A percentile compares a stretch with the other conserved stretches of the same genome.
phyloP scores from a whole-genome alignment of 140 eudicot genomes.

The Senecio squalidus region DNA sequence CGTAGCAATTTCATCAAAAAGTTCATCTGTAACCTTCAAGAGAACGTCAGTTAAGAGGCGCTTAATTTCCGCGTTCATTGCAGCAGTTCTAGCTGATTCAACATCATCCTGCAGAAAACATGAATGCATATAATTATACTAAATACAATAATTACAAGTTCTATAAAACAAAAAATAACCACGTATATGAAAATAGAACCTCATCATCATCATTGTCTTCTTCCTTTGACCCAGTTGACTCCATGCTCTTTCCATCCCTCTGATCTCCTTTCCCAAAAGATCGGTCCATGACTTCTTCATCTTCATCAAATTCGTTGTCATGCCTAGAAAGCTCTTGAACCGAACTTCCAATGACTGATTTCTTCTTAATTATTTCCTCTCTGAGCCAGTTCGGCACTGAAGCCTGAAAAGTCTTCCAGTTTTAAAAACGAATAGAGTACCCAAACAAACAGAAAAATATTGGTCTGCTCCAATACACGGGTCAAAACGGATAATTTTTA shows the following conservation, averaged over 20 bases:
- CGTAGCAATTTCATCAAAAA: conserved; percentile 93
- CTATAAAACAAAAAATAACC: neutral
- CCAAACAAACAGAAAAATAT: conserved; percentile 4
- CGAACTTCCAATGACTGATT: conserved; percentile 60
- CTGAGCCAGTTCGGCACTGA: conserved; percentile 96
- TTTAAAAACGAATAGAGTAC: conserved; percentile 1
- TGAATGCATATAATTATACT: neutral
- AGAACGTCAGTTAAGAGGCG: conserved; percentile 91
- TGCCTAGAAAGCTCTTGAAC: conserved; percentile 41
- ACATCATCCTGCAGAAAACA: conserved; percentile 56
- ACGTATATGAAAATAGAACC: conserved; percentile 38
- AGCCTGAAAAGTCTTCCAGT: conserved; percentile 44
- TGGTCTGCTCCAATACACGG: neutral
- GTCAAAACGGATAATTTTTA: neutral
- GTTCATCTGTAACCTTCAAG: conserved; percentile 92
- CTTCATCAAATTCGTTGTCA: conserved; percentile 50
- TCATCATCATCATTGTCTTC: conserved; percentile 89
- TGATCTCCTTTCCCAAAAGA: conserved; percentile 49
- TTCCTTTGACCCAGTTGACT: conserved; percentile 62
- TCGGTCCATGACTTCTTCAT: conserved; percentile 46
- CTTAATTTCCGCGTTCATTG: conserved; percentile 86
- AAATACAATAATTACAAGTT: conserved; percentile 3
- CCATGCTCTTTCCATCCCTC: conserved; percentile 63
- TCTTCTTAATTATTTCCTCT: conserved; percentile 90
- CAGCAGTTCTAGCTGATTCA: conserved; percentile 89